Percentiles rank a stretch among this genome's conserved stretches.
Evolutionary conservation across 2,329 filamentous ascomycete species (phyloP).

Genomic region (Alternaria sp.): DNA sequence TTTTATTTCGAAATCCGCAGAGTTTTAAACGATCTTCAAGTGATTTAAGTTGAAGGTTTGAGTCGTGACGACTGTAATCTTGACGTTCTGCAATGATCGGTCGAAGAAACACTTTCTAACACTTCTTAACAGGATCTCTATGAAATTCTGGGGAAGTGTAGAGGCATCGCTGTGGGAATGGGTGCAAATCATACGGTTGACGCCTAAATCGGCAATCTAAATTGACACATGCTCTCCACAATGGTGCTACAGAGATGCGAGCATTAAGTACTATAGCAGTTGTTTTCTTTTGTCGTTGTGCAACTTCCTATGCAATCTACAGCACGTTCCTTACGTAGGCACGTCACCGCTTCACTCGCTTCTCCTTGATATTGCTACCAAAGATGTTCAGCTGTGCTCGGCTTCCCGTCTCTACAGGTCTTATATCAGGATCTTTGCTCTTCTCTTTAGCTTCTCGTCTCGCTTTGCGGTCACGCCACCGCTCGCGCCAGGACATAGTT

Average conservation of each 20-base stretch:
- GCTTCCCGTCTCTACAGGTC: neutral
- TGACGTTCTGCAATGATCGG: too few species aligned
- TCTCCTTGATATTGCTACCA: neutral
- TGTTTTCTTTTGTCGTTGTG: rapidly evolving
- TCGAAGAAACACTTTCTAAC: too few species aligned
- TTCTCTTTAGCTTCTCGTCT: neutral
- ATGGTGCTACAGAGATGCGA: too few species aligned
- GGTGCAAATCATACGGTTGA: too few species aligned
- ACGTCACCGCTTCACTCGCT: neutral
- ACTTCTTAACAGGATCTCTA: too few species aligned
- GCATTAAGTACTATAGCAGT: too few species aligned
- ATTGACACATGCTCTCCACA: rapidly evolving
- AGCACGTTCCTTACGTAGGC: too few species aligned
- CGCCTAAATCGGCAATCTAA: rapidly evolving
- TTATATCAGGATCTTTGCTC: neutral
- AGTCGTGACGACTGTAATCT: rapidly evolving
- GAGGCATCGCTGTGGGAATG: too few species aligned
- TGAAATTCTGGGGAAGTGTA: rapidly evolving
- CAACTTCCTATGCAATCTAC: too few species aligned
- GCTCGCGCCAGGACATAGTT: neutral
- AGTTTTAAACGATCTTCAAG: rapidly evolving
- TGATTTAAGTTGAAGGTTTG: too few species aligned
- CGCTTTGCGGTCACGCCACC: neutral
- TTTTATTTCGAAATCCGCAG: too few species aligned
- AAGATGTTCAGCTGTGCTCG: neutral